Evolutionary conservation across 257 asterid genomes (phyloP), one percentile per base, ranked within the genome.

Genomic region (Prunella vulgaris): DNA sequence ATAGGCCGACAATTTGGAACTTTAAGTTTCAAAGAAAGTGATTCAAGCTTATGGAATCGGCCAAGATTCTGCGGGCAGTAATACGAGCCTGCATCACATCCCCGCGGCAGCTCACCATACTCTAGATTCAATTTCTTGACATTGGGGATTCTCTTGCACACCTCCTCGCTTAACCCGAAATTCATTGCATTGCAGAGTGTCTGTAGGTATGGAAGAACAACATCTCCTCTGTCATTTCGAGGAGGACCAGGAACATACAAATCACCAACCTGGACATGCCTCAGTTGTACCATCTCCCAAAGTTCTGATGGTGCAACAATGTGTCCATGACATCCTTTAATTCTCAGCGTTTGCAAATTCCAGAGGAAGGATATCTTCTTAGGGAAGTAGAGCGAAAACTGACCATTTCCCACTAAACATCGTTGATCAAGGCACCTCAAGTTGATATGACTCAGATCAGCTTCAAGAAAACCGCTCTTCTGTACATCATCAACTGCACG

Each of bases 281-380:
- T 66, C 32, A 65, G 70, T 3, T 48, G 60, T 49, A 15, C 20
- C 69, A 71, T 63, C 70, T 48, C 64, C 71, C 70, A 62, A 42
- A 72, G 32, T 33, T 71, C 70, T 30, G 37, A 35, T 3, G 69
- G 76, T 14, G 64, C 70, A 33, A 1, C 0, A 13, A 48, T 4
- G 1, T 10, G 32, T 4, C 0, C 59, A 5, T 0, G 0, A 13
- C 2, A 5, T 5, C 7, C 49, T 6, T 3, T 0, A 0, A 66
- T 27, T 15, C 10, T 20, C 13, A 62, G 10, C 6, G 76, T 63
- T 5, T 72, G 76, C 68, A 72, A 1, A 52, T 63, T 63, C 76
- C 76, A 72, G 1, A 72, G 21, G 0, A 15, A 32, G 48, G 58
- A 72, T 32, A 72, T 28, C 24, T 60, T 22, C 9, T 32, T 22